phyloP scores from a whole-genome alignment of 2,329 filamentous ascomycete species.

The Madurella fahalii region DNA sequence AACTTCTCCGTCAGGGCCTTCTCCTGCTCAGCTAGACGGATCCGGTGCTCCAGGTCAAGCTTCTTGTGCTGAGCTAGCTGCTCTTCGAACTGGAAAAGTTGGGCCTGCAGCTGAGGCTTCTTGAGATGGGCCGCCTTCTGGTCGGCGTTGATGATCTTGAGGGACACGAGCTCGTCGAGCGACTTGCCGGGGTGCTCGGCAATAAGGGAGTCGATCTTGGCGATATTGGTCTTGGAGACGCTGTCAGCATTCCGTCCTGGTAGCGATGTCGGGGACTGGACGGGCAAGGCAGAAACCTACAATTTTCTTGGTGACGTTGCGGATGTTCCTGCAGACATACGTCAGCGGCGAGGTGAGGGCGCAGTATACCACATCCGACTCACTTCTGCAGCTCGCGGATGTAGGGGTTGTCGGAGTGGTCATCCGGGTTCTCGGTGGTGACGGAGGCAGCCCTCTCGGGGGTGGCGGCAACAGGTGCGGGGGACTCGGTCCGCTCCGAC shows the following conservation, averaged over 20 bases:
- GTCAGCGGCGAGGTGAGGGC: constrained; percentile 14
- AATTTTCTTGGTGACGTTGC: constrained; percentile 91
- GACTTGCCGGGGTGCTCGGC: constrained; percentile 65
- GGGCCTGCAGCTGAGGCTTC: constrained; percentile 67
- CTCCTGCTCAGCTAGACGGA: constrained; percentile 55
- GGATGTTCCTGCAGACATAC: constrained; percentile 63
- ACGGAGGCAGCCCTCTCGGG: constrained; percentile 48
- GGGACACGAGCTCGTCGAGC: constrained; percentile 67
- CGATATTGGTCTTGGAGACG: constrained; percentile 56
- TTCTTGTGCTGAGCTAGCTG: constrained; percentile 72
- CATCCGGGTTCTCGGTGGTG: constrained; percentile 54
- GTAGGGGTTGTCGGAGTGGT: constrained; percentile 67
- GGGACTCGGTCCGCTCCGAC: constrained; percentile 51
- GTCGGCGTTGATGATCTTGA: constrained; percentile 73
- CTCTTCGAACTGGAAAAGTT: constrained; percentile 67
- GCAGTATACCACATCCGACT: constrained; percentile 28
- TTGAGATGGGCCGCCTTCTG: constrained; percentile 74
- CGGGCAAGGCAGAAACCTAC: constrained; percentile 50
- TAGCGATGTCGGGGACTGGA: not conserved
- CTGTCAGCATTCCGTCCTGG: constrained; percentile 10
- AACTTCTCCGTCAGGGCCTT: constrained; percentile 49
- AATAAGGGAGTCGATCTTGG: constrained; percentile 67
- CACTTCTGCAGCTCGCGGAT: constrained; percentile 90
- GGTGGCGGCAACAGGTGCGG: constrained; percentile 48
- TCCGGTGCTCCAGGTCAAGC: constrained; percentile 67